Evolutionary conservation across 768 basidiomycete genomes (phyloP).

Genomic region (Kwoniella sp.): DNA sequence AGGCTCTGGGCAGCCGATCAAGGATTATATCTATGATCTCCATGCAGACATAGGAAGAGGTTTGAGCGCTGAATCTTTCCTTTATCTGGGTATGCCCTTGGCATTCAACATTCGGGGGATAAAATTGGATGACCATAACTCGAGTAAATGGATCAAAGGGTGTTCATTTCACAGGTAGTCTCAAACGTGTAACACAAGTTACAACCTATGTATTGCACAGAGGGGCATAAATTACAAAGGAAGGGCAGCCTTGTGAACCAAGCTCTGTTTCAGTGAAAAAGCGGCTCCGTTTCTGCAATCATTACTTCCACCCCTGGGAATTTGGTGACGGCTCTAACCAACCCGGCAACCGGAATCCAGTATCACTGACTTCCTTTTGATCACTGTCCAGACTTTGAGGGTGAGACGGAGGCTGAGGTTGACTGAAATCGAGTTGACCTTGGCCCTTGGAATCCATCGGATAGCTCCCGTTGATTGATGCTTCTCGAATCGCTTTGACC

Average conservation of each 20-base stretch:
- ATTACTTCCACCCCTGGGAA: too few species aligned
- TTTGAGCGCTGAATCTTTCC: background rate
- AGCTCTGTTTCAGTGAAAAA: too few species aligned
- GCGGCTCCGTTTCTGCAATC: too few species aligned
- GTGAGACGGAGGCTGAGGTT: background rate
- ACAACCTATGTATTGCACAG: background rate
- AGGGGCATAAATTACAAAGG: background rate
- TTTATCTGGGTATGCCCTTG: background rate
- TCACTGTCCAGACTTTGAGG: background rate
- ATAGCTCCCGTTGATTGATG: conserved; percentile 5
- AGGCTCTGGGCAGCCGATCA: background rate
- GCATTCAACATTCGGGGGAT: background rate
- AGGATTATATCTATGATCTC: background rate
- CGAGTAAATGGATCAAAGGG: background rate
- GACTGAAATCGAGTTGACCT: background rate
- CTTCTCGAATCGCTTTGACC: conserved; percentile 14
- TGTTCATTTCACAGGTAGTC: background rate
- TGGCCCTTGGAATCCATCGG: conserved; percentile 11
- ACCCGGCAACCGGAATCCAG: background rate
- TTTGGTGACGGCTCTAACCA: background rate
- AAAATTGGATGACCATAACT: background rate
- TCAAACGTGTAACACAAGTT: background rate
- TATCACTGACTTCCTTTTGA: background rate
- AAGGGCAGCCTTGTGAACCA: background rate
- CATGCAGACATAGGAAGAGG: background rate